phyloP scores from a whole-genome alignment of 164 flowering plant genomes.

The Vitis amurensis region DNA sequence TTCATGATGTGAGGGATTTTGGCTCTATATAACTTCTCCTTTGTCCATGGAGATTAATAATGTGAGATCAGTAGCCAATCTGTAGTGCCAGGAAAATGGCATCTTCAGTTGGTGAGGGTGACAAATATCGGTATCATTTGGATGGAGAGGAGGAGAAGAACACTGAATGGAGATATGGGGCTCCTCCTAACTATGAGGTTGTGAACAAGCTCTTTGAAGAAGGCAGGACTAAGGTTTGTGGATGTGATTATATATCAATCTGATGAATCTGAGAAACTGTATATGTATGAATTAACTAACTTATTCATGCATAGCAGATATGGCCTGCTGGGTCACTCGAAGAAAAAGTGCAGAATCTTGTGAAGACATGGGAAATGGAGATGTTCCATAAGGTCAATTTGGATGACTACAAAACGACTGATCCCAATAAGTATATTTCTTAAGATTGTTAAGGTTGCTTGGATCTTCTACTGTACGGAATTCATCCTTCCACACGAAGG shows the following conservation, averaged over 20 bases:
- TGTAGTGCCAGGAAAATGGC: too few species aligned
- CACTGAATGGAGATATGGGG: conserved; percentile 42
- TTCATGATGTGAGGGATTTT: too few species aligned
- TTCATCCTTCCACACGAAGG: too few species aligned
- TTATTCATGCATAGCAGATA: neutral
- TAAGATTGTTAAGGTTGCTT: too few species aligned
- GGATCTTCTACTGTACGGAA: too few species aligned
- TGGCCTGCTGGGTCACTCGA: conserved; percentile 31
- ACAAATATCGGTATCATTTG: conserved; percentile 17
- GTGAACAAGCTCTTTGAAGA: conserved; percentile 52
- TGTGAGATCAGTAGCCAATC: too few species aligned
- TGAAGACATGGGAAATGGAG: conserved; percentile 39
- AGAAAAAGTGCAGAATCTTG: conserved; percentile 25
- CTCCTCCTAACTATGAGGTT: conserved; percentile 45
- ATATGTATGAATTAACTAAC: neutral
- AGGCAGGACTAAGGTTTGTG: conserved; percentile 44
- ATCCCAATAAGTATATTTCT: neutral
- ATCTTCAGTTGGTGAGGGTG: neutral
- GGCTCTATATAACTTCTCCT: too few species aligned
- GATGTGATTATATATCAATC: neutral
- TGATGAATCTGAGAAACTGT: neutral
- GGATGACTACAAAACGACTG: conserved; percentile 12
- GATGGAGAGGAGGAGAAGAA: conserved; percentile 26
- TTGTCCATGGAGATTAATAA: too few species aligned
- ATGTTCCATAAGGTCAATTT: conserved; percentile 18